Base-by-base conservation (phyloP, 2,329 filamentous ascomycete species). In the Teratosphaeria pseudoeucalypti region DNA sequence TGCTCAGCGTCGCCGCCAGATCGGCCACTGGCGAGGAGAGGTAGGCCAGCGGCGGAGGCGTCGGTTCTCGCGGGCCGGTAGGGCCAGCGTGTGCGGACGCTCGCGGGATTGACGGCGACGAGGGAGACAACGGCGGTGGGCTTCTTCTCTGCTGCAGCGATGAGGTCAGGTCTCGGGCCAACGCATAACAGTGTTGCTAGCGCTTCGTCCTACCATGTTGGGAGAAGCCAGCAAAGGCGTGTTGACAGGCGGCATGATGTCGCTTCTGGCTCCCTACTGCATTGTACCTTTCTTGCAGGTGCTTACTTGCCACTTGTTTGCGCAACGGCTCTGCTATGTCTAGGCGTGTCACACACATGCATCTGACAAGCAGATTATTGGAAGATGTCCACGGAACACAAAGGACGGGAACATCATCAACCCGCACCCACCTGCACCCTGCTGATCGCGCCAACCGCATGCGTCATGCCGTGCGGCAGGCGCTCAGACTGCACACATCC, bases 21-120 rank as follows among this genome's bases (percentile, higher is more conserved):
- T 81, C 78, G 58, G 79, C 74, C 49, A 79, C 76, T 55, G 80
- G 76, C 65, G 76, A 78, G 57, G 77, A 78, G 49, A 80, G 73
- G 64, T 82, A 81, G 27, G 72, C 69, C 29, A 70, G 65, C 16
- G 68, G 69, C n/a, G 67, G 57, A 68, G 65, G 29, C 64, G 67
- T 19, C 66, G 67, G 47, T 60, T 34, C n/a, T 47, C 27, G 34
- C 19, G 16, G 32, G 34, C 52, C 23, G 56, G 47, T 23, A 19
- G 56, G 39, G 29, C 4, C 43, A n/a, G 56, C 47, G 56, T 49
- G 52, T 34, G 49, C 34, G 12, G 47, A 32, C 6, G 23, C 52
- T 34, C 29, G 26, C 29, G 52, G 26, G 23, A 57, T 49, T n/a
- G 43, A 19, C 16, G 43, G 43, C 43, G 43, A 49, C n/a, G 43